Evolutionary conservation across 2,329 filamentous ascomycete genomes (phyloP).

Genomic region (Colletotrichum truncatum): DNA sequence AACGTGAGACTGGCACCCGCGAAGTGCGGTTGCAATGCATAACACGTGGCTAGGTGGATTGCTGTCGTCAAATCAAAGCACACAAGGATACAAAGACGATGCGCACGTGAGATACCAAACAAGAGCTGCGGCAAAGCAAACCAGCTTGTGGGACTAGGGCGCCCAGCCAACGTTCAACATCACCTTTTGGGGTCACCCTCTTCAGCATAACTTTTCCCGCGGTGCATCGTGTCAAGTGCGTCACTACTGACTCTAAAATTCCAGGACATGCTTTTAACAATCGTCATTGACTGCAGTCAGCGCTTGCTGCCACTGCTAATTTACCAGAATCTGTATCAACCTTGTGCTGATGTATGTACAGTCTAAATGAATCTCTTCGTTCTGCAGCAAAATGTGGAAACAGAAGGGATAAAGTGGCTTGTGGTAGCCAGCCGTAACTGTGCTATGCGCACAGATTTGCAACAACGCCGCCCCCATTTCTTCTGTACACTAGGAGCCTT

Average conservation of each 20-base stretch:
- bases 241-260: background rate
- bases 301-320: background rate
- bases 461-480: background rate
- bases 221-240: background rate
- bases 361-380: background rate
- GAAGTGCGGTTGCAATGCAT: background rate
- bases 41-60: background rate
- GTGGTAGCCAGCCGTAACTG: background rate
- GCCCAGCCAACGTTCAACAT: background rate
- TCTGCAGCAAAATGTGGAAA: background rate
- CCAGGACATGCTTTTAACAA: background rate
- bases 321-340: background rate
- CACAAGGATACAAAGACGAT: background rate
- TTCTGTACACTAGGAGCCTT: background rate
- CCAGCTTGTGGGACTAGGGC: background rate
- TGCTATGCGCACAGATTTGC: background rate
- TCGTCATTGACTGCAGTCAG: background rate
- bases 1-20: background rate
- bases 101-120: background rate
- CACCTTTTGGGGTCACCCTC: background rate
- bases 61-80: background rate
- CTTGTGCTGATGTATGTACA: background rate
- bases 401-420: background rate
- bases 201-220: background rate
- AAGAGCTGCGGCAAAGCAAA: background rate